A percentile compares a stretch with the other conserved stretches of the same genome.
These are phyloP conservation scores for Pelargonium citronellum DNA, from an alignment of 441 rosid genomes.

Conservation along the genomic window DNA sequence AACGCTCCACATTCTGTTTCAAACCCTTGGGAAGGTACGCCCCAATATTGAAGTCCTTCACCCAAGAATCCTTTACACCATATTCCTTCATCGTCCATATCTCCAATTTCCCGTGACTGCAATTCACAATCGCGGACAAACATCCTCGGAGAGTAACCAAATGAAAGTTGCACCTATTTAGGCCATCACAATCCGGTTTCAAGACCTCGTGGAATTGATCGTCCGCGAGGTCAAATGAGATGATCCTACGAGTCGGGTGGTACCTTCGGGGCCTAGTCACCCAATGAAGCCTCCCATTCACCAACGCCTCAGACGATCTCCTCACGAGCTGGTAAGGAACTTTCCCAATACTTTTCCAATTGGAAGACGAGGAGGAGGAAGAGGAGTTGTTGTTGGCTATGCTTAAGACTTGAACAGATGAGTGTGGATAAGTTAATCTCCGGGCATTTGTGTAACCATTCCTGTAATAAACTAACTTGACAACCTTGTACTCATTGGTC, in stretches of 20 bases:
- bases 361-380: too few relatives aligned
- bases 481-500: not conserved
- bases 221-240: constrained; percentile 64
- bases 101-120: constrained; percentile 62
- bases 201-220: constrained; percentile 67
- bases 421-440: too few relatives aligned
- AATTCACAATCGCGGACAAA: constrained; percentile 51
- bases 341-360: constrained; percentile 41
- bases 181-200: constrained; percentile 57
- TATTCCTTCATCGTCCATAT: constrained; percentile 81
- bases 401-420: too few relatives aligned
- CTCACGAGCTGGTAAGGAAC: constrained; percentile 42
- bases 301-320: constrained; percentile 53
- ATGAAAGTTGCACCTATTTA: constrained; percentile 52
- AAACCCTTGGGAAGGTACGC: constrained; percentile 59
- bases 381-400: too few relatives aligned
- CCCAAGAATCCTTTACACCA: constrained; percentile 64
- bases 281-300: constrained; percentile 79
- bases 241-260: constrained; percentile 46
- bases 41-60: constrained; percentile 54
- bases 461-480: not conserved
- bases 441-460: not conserved
- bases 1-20: constrained; percentile 42
- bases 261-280: constrained; percentile 48
- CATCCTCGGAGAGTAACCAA: constrained; percentile 47